These are phyloP conservation scores for Zymoseptoria tritici DNA, from an alignment of 2,329 filamentous ascomycete genomes.

Conservation along the genomic window DNA sequence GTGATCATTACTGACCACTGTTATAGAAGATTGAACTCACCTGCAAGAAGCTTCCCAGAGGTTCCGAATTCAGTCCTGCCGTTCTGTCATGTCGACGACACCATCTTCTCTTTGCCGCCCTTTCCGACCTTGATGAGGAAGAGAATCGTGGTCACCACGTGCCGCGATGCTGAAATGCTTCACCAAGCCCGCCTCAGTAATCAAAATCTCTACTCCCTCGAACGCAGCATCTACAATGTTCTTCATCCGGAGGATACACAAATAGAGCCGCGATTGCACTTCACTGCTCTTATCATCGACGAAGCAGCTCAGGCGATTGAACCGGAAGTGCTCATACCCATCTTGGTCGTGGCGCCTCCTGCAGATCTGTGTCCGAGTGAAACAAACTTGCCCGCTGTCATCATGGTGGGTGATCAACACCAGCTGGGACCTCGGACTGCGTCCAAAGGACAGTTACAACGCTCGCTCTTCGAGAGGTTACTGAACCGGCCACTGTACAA, in stretches of 20 bases:
- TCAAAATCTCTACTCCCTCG: slow-evolving; percentile 16
- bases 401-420: slow-evolving; percentile 23
- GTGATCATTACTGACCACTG: neutral
- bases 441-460: slow-evolving; percentile 15
- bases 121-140: slow-evolving; percentile 18
- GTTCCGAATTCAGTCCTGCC: slow-evolving; percentile 19
- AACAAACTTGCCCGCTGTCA: slow-evolving; percentile 8
- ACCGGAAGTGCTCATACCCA: slow-evolving; percentile 17
- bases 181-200: slow-evolving; percentile 19
- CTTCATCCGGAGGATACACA: slow-evolving; percentile 11
- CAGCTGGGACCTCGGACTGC: slow-evolving; percentile 24
- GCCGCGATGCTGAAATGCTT: slow-evolving; percentile 19
- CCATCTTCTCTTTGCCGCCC: slow-evolving; percentile 19
- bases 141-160: slow-evolving; percentile 19
- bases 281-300: slow-evolving; percentile 21
- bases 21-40: slow-evolving; percentile 15
- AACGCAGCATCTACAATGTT: slow-evolving; percentile 7
- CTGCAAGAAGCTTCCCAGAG: slow-evolving; percentile 20
- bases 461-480: slow-evolving; percentile 21
- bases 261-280: slow-evolving; percentile 13
- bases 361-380: neutral
- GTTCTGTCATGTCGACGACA: slow-evolving; percentile 20
- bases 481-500: slow-evolving; percentile 16
- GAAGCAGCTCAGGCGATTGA: slow-evolving; percentile 24
- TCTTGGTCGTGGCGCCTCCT: slow-evolving; percentile 19